Evolutionary conservation across 192 early-diverging fungal genomes (phyloP).

Genomic region (Linnemannia hyalina): DNA sequence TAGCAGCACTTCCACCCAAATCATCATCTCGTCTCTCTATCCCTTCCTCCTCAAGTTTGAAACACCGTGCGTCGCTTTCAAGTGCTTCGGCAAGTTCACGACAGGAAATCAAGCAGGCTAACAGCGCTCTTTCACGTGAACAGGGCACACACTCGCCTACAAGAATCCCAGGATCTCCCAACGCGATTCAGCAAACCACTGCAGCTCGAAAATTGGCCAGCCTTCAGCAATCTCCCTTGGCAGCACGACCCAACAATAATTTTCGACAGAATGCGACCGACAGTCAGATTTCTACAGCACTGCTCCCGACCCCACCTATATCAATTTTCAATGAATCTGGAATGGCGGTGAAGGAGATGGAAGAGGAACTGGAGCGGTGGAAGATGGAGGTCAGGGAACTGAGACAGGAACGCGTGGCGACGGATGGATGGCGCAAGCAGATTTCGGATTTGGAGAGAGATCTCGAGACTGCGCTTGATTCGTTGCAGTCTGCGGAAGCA

Average conservation of each 20-base stretch:
- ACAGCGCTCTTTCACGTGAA: background rate
- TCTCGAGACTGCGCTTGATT: constrained; percentile 42
- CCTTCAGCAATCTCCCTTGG: constrained; percentile 4
- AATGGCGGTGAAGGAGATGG: constrained; percentile 18
- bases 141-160: constrained; percentile 1
- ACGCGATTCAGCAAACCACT: background rate
- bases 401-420: constrained; percentile 11
- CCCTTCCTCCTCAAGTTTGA: constrained; percentile 5
- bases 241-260: background rate
- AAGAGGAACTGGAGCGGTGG: constrained; percentile 44
- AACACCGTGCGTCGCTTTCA: constrained; percentile 10
- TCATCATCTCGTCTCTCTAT: constrained; percentile 13
- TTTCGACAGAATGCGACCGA: background rate
- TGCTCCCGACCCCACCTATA: background rate
- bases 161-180: constrained; percentile 21
- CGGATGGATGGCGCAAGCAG: constrained; percentile 32
- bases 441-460: constrained; percentile 45
- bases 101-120: background rate
- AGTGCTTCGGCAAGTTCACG: background rate
- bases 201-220: constrained; percentile 7
- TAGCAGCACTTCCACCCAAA: background rate
- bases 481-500: constrained; percentile 29
- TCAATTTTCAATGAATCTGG: background rate
- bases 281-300: constrained; percentile 5
- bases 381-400: constrained; percentile 19